phyloP scores from a whole-genome alignment of 192 early-diverging fungal species.

The Entomortierella beljakovae region DNA sequence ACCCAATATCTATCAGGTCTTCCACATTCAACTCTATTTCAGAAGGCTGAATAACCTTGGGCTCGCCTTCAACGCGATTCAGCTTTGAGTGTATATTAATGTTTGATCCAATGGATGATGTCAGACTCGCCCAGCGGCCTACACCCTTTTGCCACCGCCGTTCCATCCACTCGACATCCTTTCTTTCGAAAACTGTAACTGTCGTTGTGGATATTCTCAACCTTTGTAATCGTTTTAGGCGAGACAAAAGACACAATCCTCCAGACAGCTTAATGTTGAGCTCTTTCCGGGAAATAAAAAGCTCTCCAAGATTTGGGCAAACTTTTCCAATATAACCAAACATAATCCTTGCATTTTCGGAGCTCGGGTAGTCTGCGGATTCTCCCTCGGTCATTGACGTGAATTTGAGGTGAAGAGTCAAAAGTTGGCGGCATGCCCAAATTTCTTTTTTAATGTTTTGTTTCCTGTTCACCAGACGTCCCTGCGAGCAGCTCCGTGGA shows the following conservation, averaged over 20 bases:
- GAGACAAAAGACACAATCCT: background rate
- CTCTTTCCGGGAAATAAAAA: background rate
- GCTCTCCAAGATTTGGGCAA: background rate
- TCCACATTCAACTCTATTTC: no score
- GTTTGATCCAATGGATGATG: no score
- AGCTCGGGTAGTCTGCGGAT: background rate
- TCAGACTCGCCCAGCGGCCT: no score
- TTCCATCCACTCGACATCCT: conserved; percentile 4
- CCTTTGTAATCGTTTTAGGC: background rate
- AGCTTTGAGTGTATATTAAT: no score
- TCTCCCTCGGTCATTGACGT: background rate
- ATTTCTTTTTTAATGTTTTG: conserved; percentile 2
- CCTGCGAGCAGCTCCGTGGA: background rate
- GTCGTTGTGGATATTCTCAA: background rate
- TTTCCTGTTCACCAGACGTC: background rate
- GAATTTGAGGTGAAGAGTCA: conserved; percentile 9
- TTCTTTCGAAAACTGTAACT: background rate
- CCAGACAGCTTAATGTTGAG: background rate
- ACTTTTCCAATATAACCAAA: background rate
- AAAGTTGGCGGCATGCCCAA: conserved; percentile 7
- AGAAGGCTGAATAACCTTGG: no score
- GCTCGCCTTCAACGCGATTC: no score
- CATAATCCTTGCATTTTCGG: conserved; percentile 4
- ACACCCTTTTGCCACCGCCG: no score
- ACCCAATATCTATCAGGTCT: no score